Base-by-base conservation (phyloP, 2,329 filamentous ascomycete genomes). In the Aspergillus fumigatiaffinis region DNA sequence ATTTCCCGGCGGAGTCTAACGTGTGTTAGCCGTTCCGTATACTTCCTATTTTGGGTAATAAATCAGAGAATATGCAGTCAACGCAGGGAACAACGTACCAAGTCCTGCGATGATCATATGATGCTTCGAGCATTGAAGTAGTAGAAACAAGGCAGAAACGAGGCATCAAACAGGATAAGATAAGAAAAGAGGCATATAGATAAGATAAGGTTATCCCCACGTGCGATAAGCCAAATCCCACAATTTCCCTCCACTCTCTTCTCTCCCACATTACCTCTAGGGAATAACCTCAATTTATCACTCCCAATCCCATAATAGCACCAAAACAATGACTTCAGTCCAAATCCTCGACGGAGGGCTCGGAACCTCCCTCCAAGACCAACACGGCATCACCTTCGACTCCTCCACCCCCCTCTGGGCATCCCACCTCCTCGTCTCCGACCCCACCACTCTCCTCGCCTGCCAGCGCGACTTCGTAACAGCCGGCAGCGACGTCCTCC, bases 321-420 rank as follows among this genome's bases (percentile, higher is more conserved):
- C 12, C 21, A 25, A 3, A 25, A 3, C 5, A 25, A 47, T 47
- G 44, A 8, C 60, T 67, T 82, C 58, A 71, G 79, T 60, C 73
- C 63, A 64, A 44, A 63, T 89, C 51, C 80, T 89, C 42, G 87
- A 89, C 67, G 87, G 87, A 53, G 87, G 87, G 7, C 79, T 89
- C 23, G 87, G 87, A 35, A 89, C 87, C 2, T 84, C 85, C 0
- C 83, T 89, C 2, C 81, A 87, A 66, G 81, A 85, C 58, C 58
- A 80, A 28, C 59, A 87, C 68, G 71, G 72, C 55, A 66, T 82
- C 58, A 74, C 68, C 14, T 89, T 89, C 69, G 73, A 75, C 52
- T 70, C 74, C 28, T 67, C 74, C 41, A 75, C 72, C 10, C 87
- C 87, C 0, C 79, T 89, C 42, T 89, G 87, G 87, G 88, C 87